Evolutionary conservation across 2,329 filamentous ascomycete genomes (phyloP).

Genomic region (Aspergillus ochraceoroseus): DNA sequence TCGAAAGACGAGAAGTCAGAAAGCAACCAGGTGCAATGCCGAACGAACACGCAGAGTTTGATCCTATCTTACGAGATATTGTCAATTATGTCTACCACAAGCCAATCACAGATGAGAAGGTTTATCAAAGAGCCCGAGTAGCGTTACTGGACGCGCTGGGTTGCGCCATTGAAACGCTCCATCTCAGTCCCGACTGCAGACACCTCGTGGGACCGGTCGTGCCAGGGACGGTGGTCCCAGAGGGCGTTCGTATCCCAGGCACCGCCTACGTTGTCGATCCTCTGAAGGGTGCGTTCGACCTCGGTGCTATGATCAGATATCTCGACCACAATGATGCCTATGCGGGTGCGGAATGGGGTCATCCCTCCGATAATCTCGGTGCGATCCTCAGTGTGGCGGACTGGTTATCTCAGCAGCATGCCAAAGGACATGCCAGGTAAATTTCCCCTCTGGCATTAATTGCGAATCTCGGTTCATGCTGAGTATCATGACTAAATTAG

Average conservation of each 20-base stretch:
- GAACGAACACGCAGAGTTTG: constrained; percentile 14
- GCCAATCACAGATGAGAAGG: constrained; percentile 14
- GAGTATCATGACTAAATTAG: constrained; percentile 26
- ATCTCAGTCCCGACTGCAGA: constrained; percentile 20
- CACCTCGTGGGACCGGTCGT: constrained; percentile 19
- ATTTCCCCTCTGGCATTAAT: too few relatives aligned
- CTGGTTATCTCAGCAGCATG: constrained; percentile 24
- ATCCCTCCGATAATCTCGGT: constrained; percentile 39
- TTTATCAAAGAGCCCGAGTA: constrained; percentile 21
- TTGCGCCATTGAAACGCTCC: constrained; percentile 25
- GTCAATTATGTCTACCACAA: constrained; percentile 24
- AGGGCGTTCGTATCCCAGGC: constrained; percentile 39
- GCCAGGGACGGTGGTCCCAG: constrained; percentile 19
- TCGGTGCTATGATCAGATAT: constrained; percentile 40
- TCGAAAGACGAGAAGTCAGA: background rate
- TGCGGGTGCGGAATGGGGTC: constrained; percentile 42
- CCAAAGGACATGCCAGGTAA: background rate
- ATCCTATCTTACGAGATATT: constrained; percentile 36
- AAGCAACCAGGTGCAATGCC: background rate
- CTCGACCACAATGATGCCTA: constrained; percentile 44
- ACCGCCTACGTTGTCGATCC: constrained; percentile 36
- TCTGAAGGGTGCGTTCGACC: constrained; percentile 39
- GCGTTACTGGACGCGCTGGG: constrained; percentile 27
- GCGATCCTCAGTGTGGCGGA: constrained; percentile 37
- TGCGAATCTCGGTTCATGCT: too few relatives aligned